Percentiles rank a stretch among this genome's conserved stretches.
Conservation (phyloP, 106 monocot species). For the Dioscorea dumetorum region DNA sequence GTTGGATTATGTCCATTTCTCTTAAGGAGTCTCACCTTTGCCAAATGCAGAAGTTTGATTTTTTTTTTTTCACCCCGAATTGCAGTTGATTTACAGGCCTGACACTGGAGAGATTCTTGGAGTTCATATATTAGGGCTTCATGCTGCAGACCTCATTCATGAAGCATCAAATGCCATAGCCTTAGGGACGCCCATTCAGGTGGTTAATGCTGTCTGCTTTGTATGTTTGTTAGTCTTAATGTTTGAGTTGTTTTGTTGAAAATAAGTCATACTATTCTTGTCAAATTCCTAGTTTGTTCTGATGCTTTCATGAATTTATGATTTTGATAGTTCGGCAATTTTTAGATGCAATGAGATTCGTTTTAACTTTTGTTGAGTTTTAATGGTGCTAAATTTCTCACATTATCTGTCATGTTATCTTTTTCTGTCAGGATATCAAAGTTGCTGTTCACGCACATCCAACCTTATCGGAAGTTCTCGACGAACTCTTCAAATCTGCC, state of each 20-base stretch:
- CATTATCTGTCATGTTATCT: neutral
- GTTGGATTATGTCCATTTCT: too few relatives aligned
- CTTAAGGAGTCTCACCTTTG: too few relatives aligned
- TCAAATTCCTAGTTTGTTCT: too few relatives aligned
- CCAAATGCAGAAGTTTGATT: too few relatives aligned
- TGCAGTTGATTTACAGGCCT: constrained; percentile 94
- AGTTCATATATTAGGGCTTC: constrained; percentile 93
- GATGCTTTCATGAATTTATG: too few relatives aligned
- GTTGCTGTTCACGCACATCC: constrained; percentile 93
- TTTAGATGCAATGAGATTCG: neutral
- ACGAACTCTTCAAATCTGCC: constrained; percentile 91
- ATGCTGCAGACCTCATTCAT: constrained; percentile 98
- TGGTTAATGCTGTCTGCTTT: constrained; percentile 5
- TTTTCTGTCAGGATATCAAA: constrained; percentile 59
- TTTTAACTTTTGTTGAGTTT: neutral
- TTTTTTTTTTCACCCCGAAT: neutral
- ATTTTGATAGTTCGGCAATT: neutral
- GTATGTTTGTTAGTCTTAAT: too few relatives aligned
- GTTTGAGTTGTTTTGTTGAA: too few relatives aligned
- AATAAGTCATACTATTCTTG: too few relatives aligned
- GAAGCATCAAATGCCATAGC: constrained; percentile 98
- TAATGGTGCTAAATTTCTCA: neutral
- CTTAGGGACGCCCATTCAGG: constrained; percentile 80
- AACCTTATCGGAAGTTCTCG: constrained; percentile 88
- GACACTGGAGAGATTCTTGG: constrained; percentile 96